phyloP scores from a whole-genome alignment of 768 basidiomycete genomes.

The Phanerochaete carnosa region DNA sequence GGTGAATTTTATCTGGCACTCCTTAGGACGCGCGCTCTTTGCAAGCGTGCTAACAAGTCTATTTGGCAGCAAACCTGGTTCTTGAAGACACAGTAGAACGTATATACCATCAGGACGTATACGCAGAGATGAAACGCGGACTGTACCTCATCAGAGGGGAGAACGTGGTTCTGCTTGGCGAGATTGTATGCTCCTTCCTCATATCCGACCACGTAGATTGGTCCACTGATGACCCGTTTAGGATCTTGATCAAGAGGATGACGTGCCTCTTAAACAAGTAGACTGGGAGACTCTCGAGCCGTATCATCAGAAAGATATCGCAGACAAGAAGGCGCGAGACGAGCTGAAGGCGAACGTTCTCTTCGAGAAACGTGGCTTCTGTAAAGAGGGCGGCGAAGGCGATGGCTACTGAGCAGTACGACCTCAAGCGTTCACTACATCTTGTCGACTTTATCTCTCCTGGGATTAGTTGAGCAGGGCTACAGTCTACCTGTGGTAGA shows the following conservation, averaged over 20 bases:
- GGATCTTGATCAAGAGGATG: constrained; percentile 94
- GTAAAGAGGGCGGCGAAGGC: constrained; percentile 93
- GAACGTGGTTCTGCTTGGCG: constrained; percentile 95
- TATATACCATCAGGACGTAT: constrained; percentile 85
- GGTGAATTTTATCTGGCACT: constrained; percentile 50
- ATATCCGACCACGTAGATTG: neutral
- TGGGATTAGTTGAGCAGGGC: neutral
- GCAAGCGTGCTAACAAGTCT: neutral
- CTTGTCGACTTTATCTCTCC: constrained; percentile 1
- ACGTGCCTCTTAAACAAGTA: constrained; percentile 72
- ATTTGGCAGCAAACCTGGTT: constrained; percentile 83
- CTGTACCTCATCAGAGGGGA: constrained; percentile 96
- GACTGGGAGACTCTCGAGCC: constrained; percentile 68
- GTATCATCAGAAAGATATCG: constrained; percentile 71
- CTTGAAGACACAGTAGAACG: constrained; percentile 94
- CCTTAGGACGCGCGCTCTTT: neutral
- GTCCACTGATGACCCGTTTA: constrained; percentile 28
- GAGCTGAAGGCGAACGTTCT: constrained; percentile 80
- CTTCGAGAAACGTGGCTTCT: constrained; percentile 84
- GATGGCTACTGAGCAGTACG: constrained; percentile 73
- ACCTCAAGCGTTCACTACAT: neutral
- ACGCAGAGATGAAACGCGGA: constrained; percentile 85
- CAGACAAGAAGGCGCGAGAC: constrained; percentile 75
- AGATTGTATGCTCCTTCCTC: constrained; percentile 70
- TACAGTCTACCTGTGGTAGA: neutral